Evolutionary conservation across 768 basidiomycete species (phyloP).

Genomic region (Serendipita sp.): DNA sequence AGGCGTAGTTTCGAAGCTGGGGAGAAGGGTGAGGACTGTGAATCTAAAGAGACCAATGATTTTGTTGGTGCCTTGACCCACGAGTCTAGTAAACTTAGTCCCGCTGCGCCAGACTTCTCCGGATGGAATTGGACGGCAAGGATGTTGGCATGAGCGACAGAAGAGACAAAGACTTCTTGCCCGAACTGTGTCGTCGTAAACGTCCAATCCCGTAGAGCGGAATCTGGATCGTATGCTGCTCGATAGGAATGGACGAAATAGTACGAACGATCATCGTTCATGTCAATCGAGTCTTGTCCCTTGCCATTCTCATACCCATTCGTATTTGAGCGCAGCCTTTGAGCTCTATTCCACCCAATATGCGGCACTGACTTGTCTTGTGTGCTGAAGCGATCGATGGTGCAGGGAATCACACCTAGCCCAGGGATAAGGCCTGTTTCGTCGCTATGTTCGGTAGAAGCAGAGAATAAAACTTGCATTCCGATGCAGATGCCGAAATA

Average conservation of each 20-base stretch:
- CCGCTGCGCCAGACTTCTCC: conserved; percentile 86
- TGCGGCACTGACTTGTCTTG: conserved; percentile 74
- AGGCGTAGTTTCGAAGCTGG: conserved; percentile 22
- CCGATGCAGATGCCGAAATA: conserved; percentile 99
- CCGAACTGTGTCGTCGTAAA: conserved; percentile 88
- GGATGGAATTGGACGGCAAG: conserved; percentile 96
- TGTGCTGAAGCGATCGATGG: conserved; percentile 52
- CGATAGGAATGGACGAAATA: conserved; percentile 98
- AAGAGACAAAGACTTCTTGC: conserved; percentile 76
- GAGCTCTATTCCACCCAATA: conserved; percentile 89
- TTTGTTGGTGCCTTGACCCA: conserved; percentile 45
- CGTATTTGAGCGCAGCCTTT: conserved; percentile 28
- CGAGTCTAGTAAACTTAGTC: conserved; percentile 54
- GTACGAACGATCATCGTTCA: conserved; percentile 46
- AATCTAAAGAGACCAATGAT: conserved; percentile 6
- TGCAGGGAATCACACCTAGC: conserved; percentile 68
- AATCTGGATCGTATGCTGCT: conserved; percentile 51
- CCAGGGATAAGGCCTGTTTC: conserved; percentile 28
- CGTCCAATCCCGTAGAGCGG: conserved; percentile 53
- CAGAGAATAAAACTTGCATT: conserved; percentile 86
- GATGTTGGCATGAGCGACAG: conserved; percentile 65
- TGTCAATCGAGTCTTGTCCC: conserved; percentile 25
- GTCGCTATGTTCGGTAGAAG: conserved; percentile 59
- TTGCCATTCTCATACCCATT: conserved; percentile 9
- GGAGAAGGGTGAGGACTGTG: conserved; percentile 2